A percentile compares a stretch with the other conserved stretches of the same genome.
These are phyloP conservation scores for Sherardia arvensis DNA, from an alignment of 257 asterid species.

Conservation along the genomic window DNA sequence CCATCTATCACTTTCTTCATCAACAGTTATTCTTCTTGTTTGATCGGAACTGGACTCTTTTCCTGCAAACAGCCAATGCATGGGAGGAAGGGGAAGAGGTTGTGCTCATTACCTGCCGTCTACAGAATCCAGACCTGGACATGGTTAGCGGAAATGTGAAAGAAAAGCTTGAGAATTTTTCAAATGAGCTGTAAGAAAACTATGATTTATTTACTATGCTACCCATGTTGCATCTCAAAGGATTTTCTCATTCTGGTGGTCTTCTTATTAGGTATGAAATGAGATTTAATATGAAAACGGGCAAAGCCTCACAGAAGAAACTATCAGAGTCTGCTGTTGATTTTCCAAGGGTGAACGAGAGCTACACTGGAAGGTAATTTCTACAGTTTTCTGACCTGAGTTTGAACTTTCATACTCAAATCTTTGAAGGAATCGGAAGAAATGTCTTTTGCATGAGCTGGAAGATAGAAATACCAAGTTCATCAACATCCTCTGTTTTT, in stretches of 20 bases:
- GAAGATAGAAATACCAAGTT: background rate
- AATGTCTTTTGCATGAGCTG: too few relatives aligned
- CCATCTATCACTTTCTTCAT: background rate
- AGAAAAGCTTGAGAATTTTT: conserved; percentile 61
- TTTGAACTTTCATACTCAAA: background rate
- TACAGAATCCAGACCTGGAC: conserved; percentile 69
- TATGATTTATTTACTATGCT: background rate
- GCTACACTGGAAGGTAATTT: conserved; percentile 75
- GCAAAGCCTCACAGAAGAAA: conserved; percentile 77
- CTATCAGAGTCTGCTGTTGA: conserved; percentile 81
- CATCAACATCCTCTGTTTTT: background rate
- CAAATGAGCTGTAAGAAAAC: conserved; percentile 70
- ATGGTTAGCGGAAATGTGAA: conserved; percentile 52
- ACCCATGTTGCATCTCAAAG: conserved; percentile 6
- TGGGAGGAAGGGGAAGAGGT: conserved; percentile 99
- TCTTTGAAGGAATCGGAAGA: background rate
- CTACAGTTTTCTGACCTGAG: background rate
- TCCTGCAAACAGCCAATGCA: conserved; percentile 66
- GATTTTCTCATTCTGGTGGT: conserved; percentile 6
- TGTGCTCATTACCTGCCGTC: conserved; percentile 83
- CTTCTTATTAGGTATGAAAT: conserved; percentile 65
- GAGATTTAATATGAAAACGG: conserved; percentile 90
- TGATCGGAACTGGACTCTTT: conserved; percentile 2
- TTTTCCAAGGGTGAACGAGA: conserved; percentile 91
- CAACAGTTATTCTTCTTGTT: background rate